phyloP scores from a whole-genome alignment of 108 stramenopile genomes.

The Nannochloropsis gaditana region DNA sequence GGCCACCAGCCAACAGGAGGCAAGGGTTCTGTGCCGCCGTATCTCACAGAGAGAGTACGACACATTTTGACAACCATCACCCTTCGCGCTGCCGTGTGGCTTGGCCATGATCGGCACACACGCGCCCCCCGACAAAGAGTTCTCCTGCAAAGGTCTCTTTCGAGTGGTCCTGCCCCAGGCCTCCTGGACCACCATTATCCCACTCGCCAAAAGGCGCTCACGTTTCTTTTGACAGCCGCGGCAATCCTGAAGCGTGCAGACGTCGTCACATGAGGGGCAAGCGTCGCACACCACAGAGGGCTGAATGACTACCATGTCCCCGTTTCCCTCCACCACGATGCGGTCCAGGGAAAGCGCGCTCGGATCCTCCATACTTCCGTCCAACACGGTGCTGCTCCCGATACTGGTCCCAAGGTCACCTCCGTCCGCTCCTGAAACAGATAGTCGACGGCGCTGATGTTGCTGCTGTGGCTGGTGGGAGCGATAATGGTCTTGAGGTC shows the following conservation, averaged over 20 bases:
- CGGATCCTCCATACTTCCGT: not conserved
- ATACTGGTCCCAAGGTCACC: not conserved
- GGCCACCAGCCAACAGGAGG: not conserved
- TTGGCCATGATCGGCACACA: conserved; percentile 12
- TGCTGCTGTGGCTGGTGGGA: not conserved
- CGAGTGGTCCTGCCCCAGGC: not conserved
- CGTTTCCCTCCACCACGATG: not conserved
- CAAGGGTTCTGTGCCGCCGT: not conserved
- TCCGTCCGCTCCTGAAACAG: not conserved
- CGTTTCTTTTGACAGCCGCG: conserved; percentile 16
- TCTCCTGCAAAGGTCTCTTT: not conserved
- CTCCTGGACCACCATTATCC: conserved; percentile 9
- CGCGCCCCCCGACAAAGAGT: not conserved
- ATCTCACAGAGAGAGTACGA: not conserved
- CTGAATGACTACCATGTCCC: conserved; percentile 1
- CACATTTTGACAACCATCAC: not conserved
- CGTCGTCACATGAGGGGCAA: not conserved
- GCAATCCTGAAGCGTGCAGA: not conserved
- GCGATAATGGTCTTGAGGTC: not conserved
- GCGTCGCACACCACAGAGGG: not conserved
- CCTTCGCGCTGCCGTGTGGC: not conserved
- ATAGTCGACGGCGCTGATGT: not conserved
- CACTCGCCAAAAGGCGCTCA: not conserved
- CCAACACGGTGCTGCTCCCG: not conserved
- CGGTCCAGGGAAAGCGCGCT: not conserved